Percentiles rank a stretch among this genome's conserved stretches.
These are phyloP conservation scores for Stephania japonica DNA, from an alignment of 164 flowering plant species.

Conservation along the genomic window DNA sequence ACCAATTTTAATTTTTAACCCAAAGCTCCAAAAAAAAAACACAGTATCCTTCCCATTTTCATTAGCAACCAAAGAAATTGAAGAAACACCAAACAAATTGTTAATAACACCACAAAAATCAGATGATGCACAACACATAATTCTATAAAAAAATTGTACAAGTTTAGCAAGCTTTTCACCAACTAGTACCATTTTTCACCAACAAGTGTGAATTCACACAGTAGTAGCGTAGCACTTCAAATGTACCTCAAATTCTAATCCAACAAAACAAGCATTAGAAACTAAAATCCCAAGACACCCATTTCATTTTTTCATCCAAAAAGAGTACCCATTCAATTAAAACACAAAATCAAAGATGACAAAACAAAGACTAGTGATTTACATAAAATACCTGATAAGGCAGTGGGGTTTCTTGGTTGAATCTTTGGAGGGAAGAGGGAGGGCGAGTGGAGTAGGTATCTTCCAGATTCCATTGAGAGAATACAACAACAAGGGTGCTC, in stretches of 20 bases:
- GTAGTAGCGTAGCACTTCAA: too few species aligned
- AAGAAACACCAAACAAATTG: not conserved
- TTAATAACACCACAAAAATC: not conserved
- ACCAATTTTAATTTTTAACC: too few species aligned
- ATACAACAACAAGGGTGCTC: not conserved
- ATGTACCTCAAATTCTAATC: too few species aligned
- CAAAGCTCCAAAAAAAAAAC: not conserved
- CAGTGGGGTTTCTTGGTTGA: constrained; percentile 24
- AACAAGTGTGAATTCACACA: not conserved
- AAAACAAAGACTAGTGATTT: not conserved
- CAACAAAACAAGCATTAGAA: too few species aligned
- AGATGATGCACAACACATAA: too few species aligned
- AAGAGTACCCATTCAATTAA: not conserved
- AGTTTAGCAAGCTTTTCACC: not conserved
- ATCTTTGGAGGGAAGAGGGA: constrained; percentile 29
- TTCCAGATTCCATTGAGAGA: constrained; percentile 43
- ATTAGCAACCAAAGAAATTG: not conserved
- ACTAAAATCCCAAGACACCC: too few species aligned
- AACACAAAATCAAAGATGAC: not conserved
- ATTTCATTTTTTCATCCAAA: not conserved
- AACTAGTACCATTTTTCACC: not conserved
- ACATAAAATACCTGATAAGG: constrained; percentile 33
- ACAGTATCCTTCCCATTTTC: not conserved
- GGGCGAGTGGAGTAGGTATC: constrained; percentile 35
- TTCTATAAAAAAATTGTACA: not conserved